phyloP scores from a whole-genome alignment of 805 yeast species.

The Candida sphagnicola region DNA sequence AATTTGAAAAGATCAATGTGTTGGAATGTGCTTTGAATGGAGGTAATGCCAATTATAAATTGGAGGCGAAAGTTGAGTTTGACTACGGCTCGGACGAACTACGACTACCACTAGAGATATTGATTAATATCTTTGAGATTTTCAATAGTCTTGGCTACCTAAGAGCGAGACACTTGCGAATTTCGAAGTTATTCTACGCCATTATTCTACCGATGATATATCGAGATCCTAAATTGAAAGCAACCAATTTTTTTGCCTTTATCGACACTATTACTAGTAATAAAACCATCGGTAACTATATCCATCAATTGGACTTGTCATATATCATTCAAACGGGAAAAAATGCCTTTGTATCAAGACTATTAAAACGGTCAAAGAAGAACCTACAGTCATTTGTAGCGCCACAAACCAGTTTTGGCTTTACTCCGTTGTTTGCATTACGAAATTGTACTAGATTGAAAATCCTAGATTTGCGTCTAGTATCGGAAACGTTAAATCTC shows the following conservation, averaged over 20 bases:
- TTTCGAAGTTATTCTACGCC: conserved; percentile 58
- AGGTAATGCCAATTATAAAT: conserved; percentile 17
- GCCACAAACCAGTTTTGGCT: conserved; percentile 93
- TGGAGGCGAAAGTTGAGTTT: conserved; percentile 5
- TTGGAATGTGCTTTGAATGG: conserved; percentile 28
- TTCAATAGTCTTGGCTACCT: conserved; percentile 25
- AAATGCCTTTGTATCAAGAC: conserved; percentile 81
- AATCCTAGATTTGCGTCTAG: conserved; percentile 74
- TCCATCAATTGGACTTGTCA: conserved; percentile 67
- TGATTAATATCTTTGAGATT: conserved; percentile 28
- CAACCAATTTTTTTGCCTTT: conserved; percentile 67
- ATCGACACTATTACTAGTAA: conserved; percentile 60
- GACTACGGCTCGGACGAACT: conserved; percentile 12
- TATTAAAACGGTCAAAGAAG: conserved; percentile 71
- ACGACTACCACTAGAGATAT: conserved; percentile 34
- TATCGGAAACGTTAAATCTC: conserved; percentile 85
- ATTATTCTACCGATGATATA: conserved; percentile 66
- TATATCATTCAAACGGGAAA: conserved; percentile 86
- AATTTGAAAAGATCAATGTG: conserved; percentile 50
- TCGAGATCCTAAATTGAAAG: conserved; percentile 54
- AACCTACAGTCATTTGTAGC: conserved; percentile 71
- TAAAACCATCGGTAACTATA: conserved; percentile 53
- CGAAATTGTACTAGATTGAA: conserved; percentile 62
- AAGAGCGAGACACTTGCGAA: conserved; percentile 50
- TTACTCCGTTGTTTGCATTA: conserved; percentile 80